Percentiles rank a stretch among this genome's conserved stretches.
phyloP scores from a whole-genome alignment of 2,329 filamentous ascomycete genomes.

The Alternaria triticina region DNA sequence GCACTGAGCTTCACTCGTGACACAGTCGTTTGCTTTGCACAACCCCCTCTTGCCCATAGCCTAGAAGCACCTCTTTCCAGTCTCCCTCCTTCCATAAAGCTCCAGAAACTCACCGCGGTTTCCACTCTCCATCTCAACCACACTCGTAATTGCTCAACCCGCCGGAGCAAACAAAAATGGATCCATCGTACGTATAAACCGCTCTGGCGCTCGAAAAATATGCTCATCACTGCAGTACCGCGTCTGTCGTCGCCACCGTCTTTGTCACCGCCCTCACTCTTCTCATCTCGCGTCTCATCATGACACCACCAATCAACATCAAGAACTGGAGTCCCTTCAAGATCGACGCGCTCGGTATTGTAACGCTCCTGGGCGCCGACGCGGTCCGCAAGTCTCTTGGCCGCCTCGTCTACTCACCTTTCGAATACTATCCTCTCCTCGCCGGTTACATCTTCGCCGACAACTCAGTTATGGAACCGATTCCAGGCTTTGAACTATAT shows the following conservation, averaged over 20 bases:
- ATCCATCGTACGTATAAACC: neutral
- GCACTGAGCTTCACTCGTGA: neutral
- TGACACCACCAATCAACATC: neutral
- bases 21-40: neutral
- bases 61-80: neutral
- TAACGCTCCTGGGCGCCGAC: neutral
- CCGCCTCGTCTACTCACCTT: neutral
- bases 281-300: neutral
- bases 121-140: neutral
- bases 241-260: neutral
- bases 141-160: neutral
- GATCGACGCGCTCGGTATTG: neutral
- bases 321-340: neutral
- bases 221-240: neutral
- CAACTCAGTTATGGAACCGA: neutral
- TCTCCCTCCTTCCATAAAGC: neutral
- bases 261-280: neutral
- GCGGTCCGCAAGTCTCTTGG: neutral
- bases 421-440: neutral
- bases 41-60: neutral
- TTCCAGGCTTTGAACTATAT: conserved; percentile 6
- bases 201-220: neutral
- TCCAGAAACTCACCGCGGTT: neutral
- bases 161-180: neutral
- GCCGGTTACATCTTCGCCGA: neutral